phyloP scores from a whole-genome alignment of 306 rosid genomes.

The Spatholobus suberectus region DNA sequence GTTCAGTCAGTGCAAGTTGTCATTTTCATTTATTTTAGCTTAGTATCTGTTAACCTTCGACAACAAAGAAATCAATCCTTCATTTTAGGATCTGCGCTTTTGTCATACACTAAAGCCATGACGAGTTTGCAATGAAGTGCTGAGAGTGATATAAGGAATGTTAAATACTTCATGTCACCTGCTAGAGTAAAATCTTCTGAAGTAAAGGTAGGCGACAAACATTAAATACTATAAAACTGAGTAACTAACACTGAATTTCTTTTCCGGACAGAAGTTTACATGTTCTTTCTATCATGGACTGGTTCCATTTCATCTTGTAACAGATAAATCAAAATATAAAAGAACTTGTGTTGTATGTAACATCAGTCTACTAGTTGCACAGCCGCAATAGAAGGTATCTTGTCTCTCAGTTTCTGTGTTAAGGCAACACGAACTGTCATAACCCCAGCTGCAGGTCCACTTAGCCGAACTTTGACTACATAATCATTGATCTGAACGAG shows the following conservation, averaged over 20 bases:
- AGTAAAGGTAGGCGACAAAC: background rate
- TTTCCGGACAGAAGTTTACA: conserved; percentile 25
- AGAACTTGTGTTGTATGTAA: conserved; percentile 34
- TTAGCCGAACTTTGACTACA: conserved; percentile 76
- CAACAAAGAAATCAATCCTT: background rate
- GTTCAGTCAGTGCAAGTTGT: background rate
- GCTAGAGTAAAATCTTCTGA: background rate
- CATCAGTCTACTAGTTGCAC: conserved; percentile 82
- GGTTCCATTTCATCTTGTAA: conserved; percentile 26
- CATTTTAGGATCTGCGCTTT: background rate
- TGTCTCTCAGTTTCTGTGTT: conserved; percentile 91
- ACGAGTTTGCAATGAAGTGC: background rate
- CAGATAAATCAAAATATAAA: conserved; percentile 20
- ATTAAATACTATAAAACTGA: conserved; percentile 16
- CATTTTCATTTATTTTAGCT: background rate
- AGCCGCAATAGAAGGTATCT: conserved; percentile 88
- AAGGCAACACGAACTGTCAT: conserved; percentile 94
- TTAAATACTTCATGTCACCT: background rate
- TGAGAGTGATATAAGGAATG: background rate
- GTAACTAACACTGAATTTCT: conserved; percentile 1
- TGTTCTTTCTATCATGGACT: conserved; percentile 3
- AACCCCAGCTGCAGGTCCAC: conserved; percentile 93
- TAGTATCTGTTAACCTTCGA: background rate
- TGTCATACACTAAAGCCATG: background rate
- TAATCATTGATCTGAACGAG: conserved; percentile 73